Percentiles rank a stretch among this genome's conserved stretches.
Conservation (phyloP, 1,139 yeast genomes). For the Debaryomycetaceae sp. region DNA sequence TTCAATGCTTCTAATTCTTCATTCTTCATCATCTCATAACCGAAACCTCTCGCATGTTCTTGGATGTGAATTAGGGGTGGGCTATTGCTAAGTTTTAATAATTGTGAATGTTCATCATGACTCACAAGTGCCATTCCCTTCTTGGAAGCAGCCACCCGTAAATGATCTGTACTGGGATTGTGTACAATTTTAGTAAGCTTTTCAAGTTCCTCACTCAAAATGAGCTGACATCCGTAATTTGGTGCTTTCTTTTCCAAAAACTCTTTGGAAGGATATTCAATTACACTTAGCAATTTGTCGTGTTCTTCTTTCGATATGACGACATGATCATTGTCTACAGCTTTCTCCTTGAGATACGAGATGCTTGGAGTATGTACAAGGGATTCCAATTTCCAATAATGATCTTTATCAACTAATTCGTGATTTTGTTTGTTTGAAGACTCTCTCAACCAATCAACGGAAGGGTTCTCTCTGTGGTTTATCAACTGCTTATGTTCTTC, state of each 20-base stretch:
- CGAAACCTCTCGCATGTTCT: conserved; percentile 11
- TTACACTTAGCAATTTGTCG: conserved; percentile 11
- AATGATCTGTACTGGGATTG: conserved; percentile 19
- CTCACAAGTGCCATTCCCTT: background rate
- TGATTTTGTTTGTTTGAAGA: background rate
- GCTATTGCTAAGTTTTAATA: conserved; percentile 13
- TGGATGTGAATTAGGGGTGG: conserved; percentile 27
- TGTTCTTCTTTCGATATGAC: conserved; percentile 1
- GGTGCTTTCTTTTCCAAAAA: conserved; percentile 31
- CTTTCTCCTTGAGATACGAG: conserved; percentile 17
- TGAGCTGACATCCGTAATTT: conserved; percentile 3
- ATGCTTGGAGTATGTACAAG: conserved; percentile 14
- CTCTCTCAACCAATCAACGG: conserved; percentile 4
- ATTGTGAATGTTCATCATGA: background rate
- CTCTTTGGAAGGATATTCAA: conserved; percentile 22
- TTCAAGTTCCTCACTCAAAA: conserved; percentile 1
- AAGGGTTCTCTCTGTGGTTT: conserved; percentile 18
- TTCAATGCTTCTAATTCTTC: conserved; percentile 5
- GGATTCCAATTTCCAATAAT: background rate
- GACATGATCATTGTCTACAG: conserved; percentile 25
- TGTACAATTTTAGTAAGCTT: background rate
- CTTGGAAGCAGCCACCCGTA: background rate
- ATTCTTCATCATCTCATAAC: conserved; percentile 2
- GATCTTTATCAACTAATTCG: background rate
- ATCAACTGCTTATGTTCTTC: conserved; percentile 10